Percentiles rank a stretch among this genome's conserved stretches.
Conservation (phyloP, 768 basidiomycete genomes). For the Rhodosporidiobolus odoratus region DNA sequence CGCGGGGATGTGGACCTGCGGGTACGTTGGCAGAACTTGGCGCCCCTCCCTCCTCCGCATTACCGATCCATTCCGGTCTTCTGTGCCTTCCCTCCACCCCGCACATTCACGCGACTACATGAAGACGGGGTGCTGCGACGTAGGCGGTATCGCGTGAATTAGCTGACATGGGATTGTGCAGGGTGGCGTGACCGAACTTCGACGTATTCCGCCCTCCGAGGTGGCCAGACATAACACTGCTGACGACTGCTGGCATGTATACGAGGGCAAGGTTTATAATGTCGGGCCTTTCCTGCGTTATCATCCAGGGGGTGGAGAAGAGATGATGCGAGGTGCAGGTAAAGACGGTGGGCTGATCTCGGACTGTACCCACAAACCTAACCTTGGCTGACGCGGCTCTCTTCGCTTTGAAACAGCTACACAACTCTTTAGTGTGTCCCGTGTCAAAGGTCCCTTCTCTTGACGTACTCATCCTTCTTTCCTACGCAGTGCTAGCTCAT, state of each 20-base stretch:
- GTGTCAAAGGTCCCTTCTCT: neutral
- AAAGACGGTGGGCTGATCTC: slow-evolving; percentile 70
- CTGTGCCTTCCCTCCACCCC: neutral
- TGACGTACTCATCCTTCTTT: neutral
- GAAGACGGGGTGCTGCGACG: no score
- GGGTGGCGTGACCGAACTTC: slow-evolving; percentile 65
- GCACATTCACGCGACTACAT: no score
- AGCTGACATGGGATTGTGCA: slow-evolving; percentile 24
- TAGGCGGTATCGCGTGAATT: neutral
- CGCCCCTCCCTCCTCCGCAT: no score
- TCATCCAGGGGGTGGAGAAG: slow-evolving; percentile 90
- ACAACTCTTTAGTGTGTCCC: slow-evolving; percentile 74
- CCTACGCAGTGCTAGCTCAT: slow-evolving; percentile 68
- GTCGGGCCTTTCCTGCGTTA: slow-evolving; percentile 84
- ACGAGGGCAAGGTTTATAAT: slow-evolving; percentile 93
- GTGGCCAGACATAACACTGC: slow-evolving; percentile 73
- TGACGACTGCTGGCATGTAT: slow-evolving; percentile 87
- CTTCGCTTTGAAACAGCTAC: slow-evolving; percentile 49
- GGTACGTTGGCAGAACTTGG: no score
- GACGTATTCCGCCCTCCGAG: slow-evolving; percentile 68
- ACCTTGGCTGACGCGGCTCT: neutral
- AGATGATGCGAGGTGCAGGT: slow-evolving; percentile 90
- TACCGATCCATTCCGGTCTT: slow-evolving; percentile 3
- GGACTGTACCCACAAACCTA: neutral
- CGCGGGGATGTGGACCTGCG: slow-evolving; percentile 68